phyloP scores from a whole-genome alignment of 2,329 filamentous ascomycete genomes.

The Aspergillus vadensis region DNA sequence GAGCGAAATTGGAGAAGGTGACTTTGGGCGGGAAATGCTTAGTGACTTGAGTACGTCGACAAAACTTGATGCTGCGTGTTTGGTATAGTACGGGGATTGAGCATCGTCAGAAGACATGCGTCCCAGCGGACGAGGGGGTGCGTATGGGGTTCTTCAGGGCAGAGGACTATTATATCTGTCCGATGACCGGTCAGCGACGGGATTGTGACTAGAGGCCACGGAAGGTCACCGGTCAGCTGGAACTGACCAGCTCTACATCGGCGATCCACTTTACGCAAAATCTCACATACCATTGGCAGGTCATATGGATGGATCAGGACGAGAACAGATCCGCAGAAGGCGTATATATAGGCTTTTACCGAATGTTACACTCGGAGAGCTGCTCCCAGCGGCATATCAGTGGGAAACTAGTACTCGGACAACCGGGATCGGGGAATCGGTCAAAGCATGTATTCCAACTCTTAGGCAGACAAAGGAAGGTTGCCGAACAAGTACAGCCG shows the following conservation, averaged over 20 bases:
- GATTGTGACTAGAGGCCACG: slow-evolving; percentile 7
- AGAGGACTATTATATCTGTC: slow-evolving; percentile 23
- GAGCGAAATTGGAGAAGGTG: slow-evolving; percentile 38
- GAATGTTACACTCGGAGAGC: slow-evolving; percentile 11
- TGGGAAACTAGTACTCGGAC: background rate
- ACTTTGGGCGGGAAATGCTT: slow-evolving; percentile 43
- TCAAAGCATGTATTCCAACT: background rate
- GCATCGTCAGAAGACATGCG: slow-evolving; percentile 50
- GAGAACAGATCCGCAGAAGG: slow-evolving; percentile 12
- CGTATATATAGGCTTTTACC: slow-evolving; percentile 16
- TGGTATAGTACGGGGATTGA: slow-evolving; percentile 37
- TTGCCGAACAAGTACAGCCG: slow-evolving; percentile 4
- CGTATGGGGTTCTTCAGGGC: slow-evolving; percentile 20
- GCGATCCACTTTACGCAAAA: slow-evolving; percentile 1
- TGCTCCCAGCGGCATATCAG: slow-evolving; percentile 3
- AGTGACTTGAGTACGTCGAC: slow-evolving; percentile 48
- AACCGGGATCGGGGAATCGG: background rate
- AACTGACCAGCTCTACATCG: slow-evolving; percentile 1
- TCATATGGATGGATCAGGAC: slow-evolving; percentile 14
- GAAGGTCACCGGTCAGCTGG: slow-evolving; percentile 10
- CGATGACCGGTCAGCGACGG: slow-evolving; percentile 18
- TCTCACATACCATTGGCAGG: slow-evolving; percentile 19
- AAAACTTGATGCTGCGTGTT: slow-evolving; percentile 41
- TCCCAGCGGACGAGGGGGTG: slow-evolving; percentile 26
- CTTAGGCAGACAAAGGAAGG: background rate